Evolutionary conservation across 306 rosid genomes (phyloP).

Genomic region (Acmispon strigosus): DNA sequence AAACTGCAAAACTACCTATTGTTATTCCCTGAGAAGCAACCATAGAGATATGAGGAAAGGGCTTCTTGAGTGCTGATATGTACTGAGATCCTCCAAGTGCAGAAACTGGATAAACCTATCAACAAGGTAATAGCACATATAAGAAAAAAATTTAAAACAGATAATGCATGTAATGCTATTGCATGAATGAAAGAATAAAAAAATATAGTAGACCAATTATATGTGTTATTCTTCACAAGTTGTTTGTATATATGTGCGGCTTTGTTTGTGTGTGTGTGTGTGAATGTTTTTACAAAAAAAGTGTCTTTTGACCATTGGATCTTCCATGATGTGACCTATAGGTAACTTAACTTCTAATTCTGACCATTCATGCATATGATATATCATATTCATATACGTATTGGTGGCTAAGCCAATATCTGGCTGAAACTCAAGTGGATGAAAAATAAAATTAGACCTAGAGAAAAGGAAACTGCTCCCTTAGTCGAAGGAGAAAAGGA

Average conservation of each 20-base stretch:
- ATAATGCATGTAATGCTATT: neutral
- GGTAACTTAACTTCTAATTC: neutral
- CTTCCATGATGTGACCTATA: neutral
- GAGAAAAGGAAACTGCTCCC: neutral
- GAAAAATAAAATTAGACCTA: neutral
- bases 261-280: neutral
- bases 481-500: neutral
- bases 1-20: conserved; percentile 42
- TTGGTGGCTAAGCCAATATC: neutral
- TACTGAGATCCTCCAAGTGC: conserved; percentile 70
- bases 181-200: neutral
- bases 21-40: conserved; percentile 93
- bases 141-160: neutral
- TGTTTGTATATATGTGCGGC: neutral
- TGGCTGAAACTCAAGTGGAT: neutral
- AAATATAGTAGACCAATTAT: neutral
- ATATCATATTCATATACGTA: too few species aligned
- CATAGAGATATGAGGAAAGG: conserved; percentile 72
- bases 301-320: neutral
- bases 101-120: conserved; percentile 88
- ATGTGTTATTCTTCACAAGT: neutral
- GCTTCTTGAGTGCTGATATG: conserved; percentile 72
- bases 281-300: neutral
- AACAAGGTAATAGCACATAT: conserved; percentile 14
- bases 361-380: neutral